Evolutionary conservation across 257 asterid species (phyloP), one percentile per base, ranked within the genome.

Genomic region (Plantago major): DNA sequence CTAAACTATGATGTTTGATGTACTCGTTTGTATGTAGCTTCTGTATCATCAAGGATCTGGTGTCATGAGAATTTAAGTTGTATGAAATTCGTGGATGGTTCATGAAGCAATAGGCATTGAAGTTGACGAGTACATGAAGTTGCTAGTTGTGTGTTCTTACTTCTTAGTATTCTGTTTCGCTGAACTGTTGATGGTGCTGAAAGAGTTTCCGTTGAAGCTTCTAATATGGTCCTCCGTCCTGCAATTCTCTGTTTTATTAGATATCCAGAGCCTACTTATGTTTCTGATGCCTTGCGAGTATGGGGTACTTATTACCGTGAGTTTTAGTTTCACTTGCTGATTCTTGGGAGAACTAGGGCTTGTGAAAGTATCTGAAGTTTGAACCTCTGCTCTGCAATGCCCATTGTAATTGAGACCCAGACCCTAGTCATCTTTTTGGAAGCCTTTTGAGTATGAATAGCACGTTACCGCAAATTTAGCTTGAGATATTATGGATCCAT

Each of bases 401-500:
- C 40, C 40, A 3, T 4, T 46, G 33, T 18, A 38, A 22, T 3
- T 56, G 67, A 49, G 49, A 19, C 49, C 22, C 42, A 64, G 60
- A 46, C 48, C 43, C 78, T 22, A 19, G 40, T 14, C 43, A 15
- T 62, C 37, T 53, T 37, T 37, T 37, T 38, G 1, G 49, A 37
- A 26, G 13, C 19, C 18, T 49, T 18, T 62, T 5, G 46, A 48
- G 40, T 14, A 49, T 42, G 56, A 22, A 47, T 37, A 10, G 38
- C 60, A 42, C 12, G 13, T 12, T 19, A 53, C 22, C 11, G 51
- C 15, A 0, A 26, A 30, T 55, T 46, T 15, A 46, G 53, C 60
- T 33, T 42, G 60, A 17, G 58, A 30, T 40, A 28, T 65, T 64
- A 55, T 69, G 57, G 63, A 16, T 52, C 18, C 17, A n/a, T 52